Conservation (phyloP, 345 rosid genomes). For the Zanthoxylum bungeanum region DNA sequence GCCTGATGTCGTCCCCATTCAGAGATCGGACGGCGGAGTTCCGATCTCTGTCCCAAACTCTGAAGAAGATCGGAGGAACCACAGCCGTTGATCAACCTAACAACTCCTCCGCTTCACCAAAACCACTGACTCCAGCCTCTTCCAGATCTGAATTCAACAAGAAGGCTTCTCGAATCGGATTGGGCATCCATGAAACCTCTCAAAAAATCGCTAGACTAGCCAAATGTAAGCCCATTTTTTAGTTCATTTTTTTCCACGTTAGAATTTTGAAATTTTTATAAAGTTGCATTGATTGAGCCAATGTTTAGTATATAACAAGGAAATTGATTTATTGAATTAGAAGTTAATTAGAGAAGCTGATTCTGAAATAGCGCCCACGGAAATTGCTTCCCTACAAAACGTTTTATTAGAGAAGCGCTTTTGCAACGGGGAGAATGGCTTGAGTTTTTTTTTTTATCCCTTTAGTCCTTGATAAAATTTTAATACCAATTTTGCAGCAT, state of each 20-base stretch:
- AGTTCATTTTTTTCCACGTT: neutral
- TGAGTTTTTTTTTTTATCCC: too few species aligned
- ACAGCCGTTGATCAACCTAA: constrained; percentile 24
- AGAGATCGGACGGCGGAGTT: constrained; percentile 89
- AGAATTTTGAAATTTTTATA: neutral
- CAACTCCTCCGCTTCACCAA: constrained; percentile 25
- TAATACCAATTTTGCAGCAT: too few species aligned
- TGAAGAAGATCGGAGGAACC: constrained; percentile 65
- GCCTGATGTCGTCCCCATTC: constrained; percentile 49
- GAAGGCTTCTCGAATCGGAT: constrained; percentile 64
- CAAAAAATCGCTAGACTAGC: constrained; percentile 69
- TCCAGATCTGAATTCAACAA: constrained; percentile 81
- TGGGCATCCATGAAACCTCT: constrained; percentile 66
- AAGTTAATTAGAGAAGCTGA: neutral
- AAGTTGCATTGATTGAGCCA: neutral
- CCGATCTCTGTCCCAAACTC: constrained; percentile 59
- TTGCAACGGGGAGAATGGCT: too few species aligned
- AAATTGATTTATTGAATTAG: neutral
- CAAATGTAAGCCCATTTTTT: constrained; percentile 39
- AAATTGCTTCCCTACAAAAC: too few species aligned
- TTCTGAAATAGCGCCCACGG: neutral
- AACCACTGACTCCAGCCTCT: constrained; percentile 33
- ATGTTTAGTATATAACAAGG: neutral
- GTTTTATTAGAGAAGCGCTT: too few species aligned
- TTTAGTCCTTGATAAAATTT: too few species aligned